phyloP scores from a whole-genome alignment of 805 yeast species.

The Cyberlindnera mrakii region DNA sequence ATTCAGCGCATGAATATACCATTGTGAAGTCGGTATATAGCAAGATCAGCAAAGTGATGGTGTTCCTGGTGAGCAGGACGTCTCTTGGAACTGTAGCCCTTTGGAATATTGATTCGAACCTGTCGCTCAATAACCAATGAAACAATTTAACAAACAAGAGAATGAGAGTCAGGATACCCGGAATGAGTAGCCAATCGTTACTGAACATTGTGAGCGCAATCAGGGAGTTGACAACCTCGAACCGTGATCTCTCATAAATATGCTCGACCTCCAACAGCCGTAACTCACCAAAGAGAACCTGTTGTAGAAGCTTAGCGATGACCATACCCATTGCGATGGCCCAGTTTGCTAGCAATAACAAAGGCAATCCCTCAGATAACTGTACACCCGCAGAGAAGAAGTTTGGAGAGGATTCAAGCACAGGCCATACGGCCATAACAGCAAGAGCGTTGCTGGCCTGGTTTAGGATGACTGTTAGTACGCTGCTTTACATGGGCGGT shows the following conservation, averaged over 20 bases:
- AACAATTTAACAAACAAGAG: conserved; percentile 55
- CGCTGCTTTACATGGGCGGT: not conserved
- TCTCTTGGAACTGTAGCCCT: conserved; percentile 28
- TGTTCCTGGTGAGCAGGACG: conserved; percentile 33
- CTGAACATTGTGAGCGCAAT: conserved; percentile 50
- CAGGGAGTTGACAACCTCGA: conserved; percentile 55
- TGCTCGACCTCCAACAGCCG: conserved; percentile 74
- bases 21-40: conserved; percentile 44
- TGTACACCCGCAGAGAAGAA: conserved; percentile 38
- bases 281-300: conserved; percentile 64
- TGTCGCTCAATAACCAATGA: conserved; percentile 62
- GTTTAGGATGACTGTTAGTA: not conserved
- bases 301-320: conserved; percentile 44
- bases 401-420: conserved; percentile 40
- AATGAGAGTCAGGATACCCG: conserved; percentile 30
- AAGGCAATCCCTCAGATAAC: conserved; percentile 43
- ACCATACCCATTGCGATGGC: conserved; percentile 31
- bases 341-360: conserved; percentile 39
- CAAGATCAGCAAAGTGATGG: conserved; percentile 39
- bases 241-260: conserved; percentile 59
- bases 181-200: conserved; percentile 41
- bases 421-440: conserved; percentile 28
- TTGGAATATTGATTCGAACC: conserved; percentile 44
- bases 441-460: conserved; percentile 33
- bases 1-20: conserved; percentile 49